phyloP scores from a whole-genome alignment of 768 basidiomycete genomes.

The Fomitopsis serialis region DNA sequence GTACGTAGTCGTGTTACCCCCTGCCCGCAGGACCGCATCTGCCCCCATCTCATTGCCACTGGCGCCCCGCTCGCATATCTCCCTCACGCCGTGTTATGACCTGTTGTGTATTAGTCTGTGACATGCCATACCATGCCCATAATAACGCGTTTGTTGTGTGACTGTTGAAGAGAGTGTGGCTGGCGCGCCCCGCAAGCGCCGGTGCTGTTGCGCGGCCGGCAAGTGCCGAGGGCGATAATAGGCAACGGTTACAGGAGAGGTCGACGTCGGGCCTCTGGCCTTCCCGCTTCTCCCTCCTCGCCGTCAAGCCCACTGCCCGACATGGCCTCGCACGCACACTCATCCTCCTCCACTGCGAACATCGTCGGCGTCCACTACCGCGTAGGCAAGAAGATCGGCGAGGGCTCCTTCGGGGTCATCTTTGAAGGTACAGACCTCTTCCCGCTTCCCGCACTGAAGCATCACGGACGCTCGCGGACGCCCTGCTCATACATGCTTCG shows the following conservation, averaged over 20 bases:
- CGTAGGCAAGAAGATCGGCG: constrained; percentile 98
- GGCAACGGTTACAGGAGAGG: not conserved
- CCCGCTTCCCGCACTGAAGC: not conserved
- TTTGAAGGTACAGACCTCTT: constrained; percentile 67
- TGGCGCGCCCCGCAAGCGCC: too few species aligned
- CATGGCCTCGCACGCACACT: constrained; percentile 35
- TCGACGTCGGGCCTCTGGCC: constrained; percentile 1
- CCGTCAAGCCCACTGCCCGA: constrained; percentile 5
- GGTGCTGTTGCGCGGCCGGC: not conserved
- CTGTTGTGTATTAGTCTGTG: not conserved
- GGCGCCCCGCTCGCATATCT: not conserved
- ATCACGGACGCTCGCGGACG: not conserved
- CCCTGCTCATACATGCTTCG: not conserved
- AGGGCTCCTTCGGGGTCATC: constrained; percentile 97
- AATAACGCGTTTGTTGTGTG: not conserved
- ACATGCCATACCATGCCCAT: not conserved
- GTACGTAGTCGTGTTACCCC: constrained; percentile 1
- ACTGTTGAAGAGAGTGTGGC: too few species aligned
- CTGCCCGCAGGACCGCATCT: not conserved
- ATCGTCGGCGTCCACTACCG: constrained; percentile 96
- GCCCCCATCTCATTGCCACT: not conserved
- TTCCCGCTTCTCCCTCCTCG: constrained; percentile 9
- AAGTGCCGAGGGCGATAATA: constrained; percentile 3
- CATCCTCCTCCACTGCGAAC: constrained; percentile 57
- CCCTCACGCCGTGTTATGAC: constrained; percentile 1